phyloP scores from a whole-genome alignment of 768 basidiomycete genomes.

The Auriscalpium microsporum region DNA sequence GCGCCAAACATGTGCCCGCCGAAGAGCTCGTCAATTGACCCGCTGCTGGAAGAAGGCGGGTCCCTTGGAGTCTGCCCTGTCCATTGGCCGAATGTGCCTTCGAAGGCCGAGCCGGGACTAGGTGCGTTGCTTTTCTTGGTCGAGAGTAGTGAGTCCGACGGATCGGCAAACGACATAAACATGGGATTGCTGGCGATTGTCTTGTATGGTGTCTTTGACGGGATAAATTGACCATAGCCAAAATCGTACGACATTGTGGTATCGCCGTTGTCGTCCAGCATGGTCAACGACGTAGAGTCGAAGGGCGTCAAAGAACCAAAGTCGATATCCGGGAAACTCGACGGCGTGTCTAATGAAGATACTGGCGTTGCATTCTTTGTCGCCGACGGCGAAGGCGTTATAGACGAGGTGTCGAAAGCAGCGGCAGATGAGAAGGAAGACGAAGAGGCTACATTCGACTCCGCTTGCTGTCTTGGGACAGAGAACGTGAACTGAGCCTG shows the following conservation, averaged over 20 bases:
- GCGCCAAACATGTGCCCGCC: constrained; percentile 29
- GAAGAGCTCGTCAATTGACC: constrained; percentile 38
- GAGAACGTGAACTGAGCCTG: constrained; percentile 78
- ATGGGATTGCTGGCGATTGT: constrained; percentile 78
- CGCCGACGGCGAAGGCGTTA: constrained; percentile 12
- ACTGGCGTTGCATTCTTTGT: constrained; percentile 19
- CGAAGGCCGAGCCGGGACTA: constrained; percentile 24
- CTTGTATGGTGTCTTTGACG: constrained; percentile 50
- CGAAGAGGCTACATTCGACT: constrained; percentile 9
- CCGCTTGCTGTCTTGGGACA: constrained; percentile 40
- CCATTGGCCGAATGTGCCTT: constrained; percentile 32
- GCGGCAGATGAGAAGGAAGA: constrained; percentile 10
- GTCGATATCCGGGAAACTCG: constrained; percentile 31
- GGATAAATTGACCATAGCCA: constrained; percentile 38
- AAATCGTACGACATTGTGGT: constrained; percentile 16
- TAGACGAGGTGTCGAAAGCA: neutral
- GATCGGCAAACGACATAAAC: constrained; percentile 71
- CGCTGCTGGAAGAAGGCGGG: constrained; percentile 11
- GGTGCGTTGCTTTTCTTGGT: constrained; percentile 6
- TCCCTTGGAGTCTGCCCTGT: constrained; percentile 24
- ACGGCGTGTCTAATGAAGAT: constrained; percentile 21
- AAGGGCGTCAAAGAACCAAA: constrained; percentile 64
- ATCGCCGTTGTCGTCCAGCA: constrained; percentile 50
- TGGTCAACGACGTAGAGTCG: constrained; percentile 57
- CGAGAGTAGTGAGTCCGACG: constrained; percentile 15